Evolutionary conservation across 441 rosid species (phyloP).

Genomic region (Adansonia madagascariensis): DNA sequence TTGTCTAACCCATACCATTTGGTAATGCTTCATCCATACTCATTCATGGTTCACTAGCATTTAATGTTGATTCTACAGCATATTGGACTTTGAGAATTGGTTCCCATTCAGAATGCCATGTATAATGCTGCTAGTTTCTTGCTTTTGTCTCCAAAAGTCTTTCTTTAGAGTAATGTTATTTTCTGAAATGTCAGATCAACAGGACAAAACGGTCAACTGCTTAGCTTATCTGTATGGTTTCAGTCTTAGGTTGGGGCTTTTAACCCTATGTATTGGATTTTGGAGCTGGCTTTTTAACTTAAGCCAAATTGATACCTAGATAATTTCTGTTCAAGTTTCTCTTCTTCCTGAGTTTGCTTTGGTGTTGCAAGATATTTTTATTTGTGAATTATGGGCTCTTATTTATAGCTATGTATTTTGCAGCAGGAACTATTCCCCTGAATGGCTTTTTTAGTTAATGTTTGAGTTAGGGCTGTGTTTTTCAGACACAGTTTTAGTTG

Average conservation of each 20-base stretch:
- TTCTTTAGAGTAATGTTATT: neutral
- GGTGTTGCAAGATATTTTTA: slow-evolving; percentile 8
- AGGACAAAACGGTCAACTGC: neutral
- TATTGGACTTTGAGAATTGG: slow-evolving; percentile 21
- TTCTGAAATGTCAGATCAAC: neutral
- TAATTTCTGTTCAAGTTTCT: slow-evolving; percentile 8
- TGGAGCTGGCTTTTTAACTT: slow-evolving; percentile 17
- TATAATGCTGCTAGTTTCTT: neutral
- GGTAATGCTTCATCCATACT: slow-evolving; percentile 52
- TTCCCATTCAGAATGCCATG: neutral
- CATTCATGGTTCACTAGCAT: slow-evolving; percentile 17
- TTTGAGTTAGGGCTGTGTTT: neutral
- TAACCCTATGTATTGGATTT: slow-evolving; percentile 6
- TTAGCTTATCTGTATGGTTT: slow-evolving; percentile 1
- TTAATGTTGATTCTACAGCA: slow-evolving; percentile 19
- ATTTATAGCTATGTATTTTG: slow-evolving; percentile 15
- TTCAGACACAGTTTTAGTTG: neutral
- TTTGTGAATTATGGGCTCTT: slow-evolving; percentile 5
- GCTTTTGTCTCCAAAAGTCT: neutral
- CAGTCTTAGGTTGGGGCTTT: slow-evolving; percentile 3
- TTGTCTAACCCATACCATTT: slow-evolving; percentile 91
- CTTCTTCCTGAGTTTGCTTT: slow-evolving; percentile 16
- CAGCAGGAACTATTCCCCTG: slow-evolving; percentile 3
- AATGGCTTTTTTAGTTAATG: neutral
- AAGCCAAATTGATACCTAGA: neutral